Conservation (phyloP, 495 filamentous ascomycete species). For the Niebla homalea region DNA sequence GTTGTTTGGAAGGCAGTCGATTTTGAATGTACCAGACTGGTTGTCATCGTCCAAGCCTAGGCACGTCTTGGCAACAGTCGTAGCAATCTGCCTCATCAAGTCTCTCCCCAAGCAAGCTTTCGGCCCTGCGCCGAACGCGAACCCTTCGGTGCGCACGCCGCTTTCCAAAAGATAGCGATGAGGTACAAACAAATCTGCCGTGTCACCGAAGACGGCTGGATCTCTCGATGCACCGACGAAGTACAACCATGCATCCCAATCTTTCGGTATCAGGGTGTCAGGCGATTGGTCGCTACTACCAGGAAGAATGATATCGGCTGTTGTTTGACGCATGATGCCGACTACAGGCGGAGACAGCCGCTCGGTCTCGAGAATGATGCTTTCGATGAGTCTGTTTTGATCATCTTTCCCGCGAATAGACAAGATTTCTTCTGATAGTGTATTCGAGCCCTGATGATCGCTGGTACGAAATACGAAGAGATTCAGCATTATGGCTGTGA, state of each 20-base stretch:
- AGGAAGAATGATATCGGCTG: conserved; percentile 6
- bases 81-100: conserved; percentile 11
- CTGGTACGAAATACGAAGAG: conserved; percentile 1
- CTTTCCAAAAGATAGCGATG: conserved; percentile 2
- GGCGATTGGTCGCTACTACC: not conserved
- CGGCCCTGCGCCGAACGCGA: conserved; percentile 20
- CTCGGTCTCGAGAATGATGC: conserved; percentile 17
- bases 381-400: conserved; percentile 3
- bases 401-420: not conserved
- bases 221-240: conserved; percentile 19
- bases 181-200: conserved; percentile 11
- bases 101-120: conserved; percentile 18
- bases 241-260: conserved; percentile 21
- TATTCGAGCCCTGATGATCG: not conserved
- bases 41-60: not conserved
- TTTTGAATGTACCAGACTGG: not conserved
- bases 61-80: conserved; percentile 6
- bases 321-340: conserved; percentile 17
- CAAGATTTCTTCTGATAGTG: not conserved
- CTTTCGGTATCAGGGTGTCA: conserved; percentile 11
- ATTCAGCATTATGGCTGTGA: conserved; percentile 19
- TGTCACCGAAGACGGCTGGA: conserved; percentile 9
- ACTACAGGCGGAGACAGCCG: conserved; percentile 15
- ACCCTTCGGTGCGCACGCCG: not conserved
- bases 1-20: conserved; percentile 1